Evolutionary conservation across 2,329 filamentous ascomycete species (phyloP).

Genomic region (Fusarium chlamydosporum): DNA sequence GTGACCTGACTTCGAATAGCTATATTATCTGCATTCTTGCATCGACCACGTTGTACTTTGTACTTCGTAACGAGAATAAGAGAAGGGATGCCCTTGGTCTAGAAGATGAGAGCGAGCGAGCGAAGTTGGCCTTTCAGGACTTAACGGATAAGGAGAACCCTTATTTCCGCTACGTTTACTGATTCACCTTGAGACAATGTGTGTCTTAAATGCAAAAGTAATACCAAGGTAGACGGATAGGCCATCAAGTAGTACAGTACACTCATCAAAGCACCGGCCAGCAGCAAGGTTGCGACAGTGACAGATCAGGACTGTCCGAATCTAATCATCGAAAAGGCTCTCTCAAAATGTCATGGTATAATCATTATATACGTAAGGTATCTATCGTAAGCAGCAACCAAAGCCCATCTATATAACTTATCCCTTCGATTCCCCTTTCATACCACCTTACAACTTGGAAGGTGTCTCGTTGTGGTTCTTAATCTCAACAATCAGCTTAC

Average conservation of each 20-base stretch:
- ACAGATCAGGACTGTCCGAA: background rate
- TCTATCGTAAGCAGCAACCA: conserved; percentile 23
- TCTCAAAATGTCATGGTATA: conserved; percentile 21
- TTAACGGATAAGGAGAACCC: conserved; percentile 78
- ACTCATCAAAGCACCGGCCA: no score
- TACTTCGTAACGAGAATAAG: conserved; percentile 72
- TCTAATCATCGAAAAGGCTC: no score
- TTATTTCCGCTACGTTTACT: conserved; percentile 72
- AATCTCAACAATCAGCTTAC: conserved; percentile 63
- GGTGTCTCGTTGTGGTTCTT: conserved; percentile 52
- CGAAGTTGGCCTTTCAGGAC: conserved; percentile 75
- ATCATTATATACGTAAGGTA: conserved; percentile 41
- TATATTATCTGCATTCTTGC: conserved; percentile 77
- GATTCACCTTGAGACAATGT: background rate
- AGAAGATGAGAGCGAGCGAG: conserved; percentile 71
- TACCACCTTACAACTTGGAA: conserved; percentile 49
- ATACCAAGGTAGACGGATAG: background rate
- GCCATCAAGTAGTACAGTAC: background rate
- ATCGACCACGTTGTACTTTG: conserved; percentile 68
- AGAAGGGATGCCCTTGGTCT: conserved; percentile 60
- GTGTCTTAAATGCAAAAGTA: background rate
- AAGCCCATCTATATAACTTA: conserved; percentile 11
- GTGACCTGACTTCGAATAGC: conserved; percentile 54
- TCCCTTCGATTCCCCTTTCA: background rate
- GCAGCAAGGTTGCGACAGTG: no score